Conservation (phyloP, 1,284 basidiomycete genomes). For the Xerocomus cyaneibrunnescens region DNA sequence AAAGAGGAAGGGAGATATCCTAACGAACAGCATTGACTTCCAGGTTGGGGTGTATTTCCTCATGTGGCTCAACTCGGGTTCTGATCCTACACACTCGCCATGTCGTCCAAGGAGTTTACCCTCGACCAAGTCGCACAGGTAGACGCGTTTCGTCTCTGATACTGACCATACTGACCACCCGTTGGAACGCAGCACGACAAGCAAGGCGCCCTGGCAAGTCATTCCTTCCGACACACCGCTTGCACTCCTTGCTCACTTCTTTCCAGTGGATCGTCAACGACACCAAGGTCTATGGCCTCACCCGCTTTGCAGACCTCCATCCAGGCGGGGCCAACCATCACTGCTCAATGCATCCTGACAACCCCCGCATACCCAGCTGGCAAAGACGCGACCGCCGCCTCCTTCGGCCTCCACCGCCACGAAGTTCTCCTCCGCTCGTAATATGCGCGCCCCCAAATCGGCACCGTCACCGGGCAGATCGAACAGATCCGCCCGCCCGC, state of each 20-base stretch:
- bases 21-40: no score
- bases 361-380: slow-evolving; percentile 41
- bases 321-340: slow-evolving; percentile 55
- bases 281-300: slow-evolving; percentile 65
- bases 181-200: slow-evolving; percentile 63
- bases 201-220: slow-evolving; percentile 63
- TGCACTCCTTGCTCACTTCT: slow-evolving; percentile 5
- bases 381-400: slow-evolving; percentile 83
- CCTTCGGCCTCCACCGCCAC: slow-evolving; percentile 86
- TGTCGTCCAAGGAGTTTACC: slow-evolving; percentile 42
- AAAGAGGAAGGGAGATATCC: no score
- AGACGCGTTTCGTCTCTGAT: not conserved
- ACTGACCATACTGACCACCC: not conserved
- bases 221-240: not conserved
- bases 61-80: no score
- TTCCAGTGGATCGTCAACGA: slow-evolving; percentile 65
- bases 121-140: slow-evolving; percentile 58
- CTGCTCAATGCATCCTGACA: not conserved
- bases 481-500: slow-evolving; percentile 58
- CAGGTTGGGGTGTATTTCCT: no score
- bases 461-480: slow-evolving; percentile 69
- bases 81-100: no score
- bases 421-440: slow-evolving; percentile 84
- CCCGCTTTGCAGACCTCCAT: slow-evolving; percentile 62
- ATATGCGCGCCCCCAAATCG: slow-evolving; percentile 81